Evolutionary conservation across 2,329 filamentous ascomycete genomes (phyloP), one percentile per base, ranked within the genome.

Genomic region (Nemania abortiva): DNA sequence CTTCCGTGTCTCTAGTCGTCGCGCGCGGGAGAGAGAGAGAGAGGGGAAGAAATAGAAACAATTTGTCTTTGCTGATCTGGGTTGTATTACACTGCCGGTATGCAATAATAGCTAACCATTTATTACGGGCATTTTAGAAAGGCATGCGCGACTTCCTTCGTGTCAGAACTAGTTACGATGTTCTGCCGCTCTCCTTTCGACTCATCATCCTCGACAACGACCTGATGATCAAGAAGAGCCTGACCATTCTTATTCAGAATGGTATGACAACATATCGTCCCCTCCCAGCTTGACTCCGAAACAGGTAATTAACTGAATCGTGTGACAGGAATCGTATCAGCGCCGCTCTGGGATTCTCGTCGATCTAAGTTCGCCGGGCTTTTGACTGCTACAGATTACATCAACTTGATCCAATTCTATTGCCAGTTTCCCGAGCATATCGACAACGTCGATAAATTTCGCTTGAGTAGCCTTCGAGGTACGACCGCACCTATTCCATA

Each of bases 401-500:
- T 99, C 83, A 99, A 99, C 78, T 92, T 99, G 66, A 97, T 99
- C 49, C 95, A 98, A 80, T 99, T 99, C 82, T 98, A 99, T 85
- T 98, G 94, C 86, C 95, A 98, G 81, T 97, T 96, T 75, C 96
- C 95, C 2, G 93, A 97, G 74, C 92, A 95, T 67, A 88, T 98
- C 70, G 90, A 91, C 73, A 91, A 95, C 78, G 92, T 99, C 75
- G 96, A 98, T 74, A 93, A 97, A 80, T 98, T 99, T 80, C 91
- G 94, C 55, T 84, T 99, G 70, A 95, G 93, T 82, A 97, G 94
- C 78, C 87, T 99, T 67, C 89, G 95, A 88, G 93, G 95, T 97
- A 85, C 68, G 85, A 75, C 59, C 15, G 45, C 45, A 70, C 67
- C 66, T 34, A 70, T 50, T 42, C 59, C 31, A 37, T 59, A 53